Evolutionary conservation across 306 rosid genomes (phyloP), one percentile per base, ranked within the genome.

Genomic region (Medicago lupulina): DNA sequence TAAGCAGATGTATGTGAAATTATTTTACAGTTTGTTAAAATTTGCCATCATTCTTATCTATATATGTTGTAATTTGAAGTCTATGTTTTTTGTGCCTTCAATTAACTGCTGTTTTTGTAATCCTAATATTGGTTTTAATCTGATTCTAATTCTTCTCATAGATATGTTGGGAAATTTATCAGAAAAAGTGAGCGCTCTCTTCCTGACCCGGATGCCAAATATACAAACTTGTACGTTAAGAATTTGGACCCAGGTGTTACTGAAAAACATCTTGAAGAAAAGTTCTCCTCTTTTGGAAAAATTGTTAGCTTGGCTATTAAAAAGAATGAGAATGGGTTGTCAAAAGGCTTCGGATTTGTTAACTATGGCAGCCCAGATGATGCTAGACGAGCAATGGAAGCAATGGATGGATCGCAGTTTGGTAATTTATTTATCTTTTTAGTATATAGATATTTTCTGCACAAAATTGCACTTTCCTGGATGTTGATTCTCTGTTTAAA

Each of bases 291-390:
- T 68, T 93, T 91, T 47, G 98, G 98, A 16, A 91, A 86, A 64
- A 88, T 89, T 78, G 73, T 78, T 77, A 91, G 97, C 86, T 71
- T 90, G 75, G 86, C 74, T 74, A 77, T 93, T 74, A 74, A 84
- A 65, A 89, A 63, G 86, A 91, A 89, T 47, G 84, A 78, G 43
- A 81, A 72, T 76, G 97, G 97, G 55, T 38, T 62, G 39, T 81
- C 97, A 23, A 89, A 79, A 81, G 95, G 98, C 63, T 93, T 93
- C 76, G 97, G 90, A 60, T 93, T 91, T 71, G 86, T 93, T 59
- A 88, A 83, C 80, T 93, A 82, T 80, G 97, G 86, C 2, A 84
- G 81, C 76, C 84, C 91, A 1, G 93, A 86, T 76, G 93, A 89
- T 78, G 98, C 98, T 62, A 85, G 77, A 78, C 87, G 18, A 62